A percentile compares a stretch with the other conserved stretches of the same genome.
Evolutionary conservation across 2,329 filamentous ascomycete genomes (phyloP).

Genomic region (Diplodia mutila): DNA sequence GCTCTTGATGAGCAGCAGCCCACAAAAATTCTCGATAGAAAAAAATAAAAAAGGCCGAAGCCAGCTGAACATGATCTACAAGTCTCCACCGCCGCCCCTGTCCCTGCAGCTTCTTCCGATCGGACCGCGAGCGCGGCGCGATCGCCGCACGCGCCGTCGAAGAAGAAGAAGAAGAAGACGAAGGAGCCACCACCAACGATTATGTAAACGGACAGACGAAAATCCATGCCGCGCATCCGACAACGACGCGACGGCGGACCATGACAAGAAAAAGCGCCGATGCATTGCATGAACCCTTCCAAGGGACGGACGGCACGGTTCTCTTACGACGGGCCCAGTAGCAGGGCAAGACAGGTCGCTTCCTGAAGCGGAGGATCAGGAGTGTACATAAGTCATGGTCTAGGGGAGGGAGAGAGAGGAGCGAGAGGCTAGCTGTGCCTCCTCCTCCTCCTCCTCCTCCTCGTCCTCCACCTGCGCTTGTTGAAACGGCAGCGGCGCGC

Average conservation of each 20-base stretch:
- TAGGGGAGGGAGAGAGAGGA: too few species aligned
- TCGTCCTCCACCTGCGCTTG: too few species aligned
- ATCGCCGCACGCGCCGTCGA: not conserved
- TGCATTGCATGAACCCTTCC: not conserved
- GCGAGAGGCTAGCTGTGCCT: too few species aligned
- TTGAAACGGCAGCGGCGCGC: too few species aligned
- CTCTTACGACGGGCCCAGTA: not conserved
- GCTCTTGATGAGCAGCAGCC: too few species aligned
- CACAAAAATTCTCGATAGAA: not conserved
- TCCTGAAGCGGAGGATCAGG: not conserved
- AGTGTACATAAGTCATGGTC: not conserved
- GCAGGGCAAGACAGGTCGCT: not conserved
- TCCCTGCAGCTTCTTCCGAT: not conserved
- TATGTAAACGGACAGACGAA: too few species aligned
- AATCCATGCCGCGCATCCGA: not conserved
- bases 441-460: too few species aligned
- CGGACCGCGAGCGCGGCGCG: not conserved
- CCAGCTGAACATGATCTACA: not conserved
- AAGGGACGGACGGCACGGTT: not conserved
- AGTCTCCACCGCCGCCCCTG: not conserved
- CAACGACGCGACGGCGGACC: too few species aligned
- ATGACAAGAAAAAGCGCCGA: not conserved
- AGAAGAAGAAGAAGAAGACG: too few species aligned
- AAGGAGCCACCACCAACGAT: too few species aligned
- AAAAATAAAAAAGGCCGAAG: not conserved